Base-by-base conservation (phyloP, 2,329 filamentous ascomycete genomes). In the Fusarium pseudonygamai region DNA sequence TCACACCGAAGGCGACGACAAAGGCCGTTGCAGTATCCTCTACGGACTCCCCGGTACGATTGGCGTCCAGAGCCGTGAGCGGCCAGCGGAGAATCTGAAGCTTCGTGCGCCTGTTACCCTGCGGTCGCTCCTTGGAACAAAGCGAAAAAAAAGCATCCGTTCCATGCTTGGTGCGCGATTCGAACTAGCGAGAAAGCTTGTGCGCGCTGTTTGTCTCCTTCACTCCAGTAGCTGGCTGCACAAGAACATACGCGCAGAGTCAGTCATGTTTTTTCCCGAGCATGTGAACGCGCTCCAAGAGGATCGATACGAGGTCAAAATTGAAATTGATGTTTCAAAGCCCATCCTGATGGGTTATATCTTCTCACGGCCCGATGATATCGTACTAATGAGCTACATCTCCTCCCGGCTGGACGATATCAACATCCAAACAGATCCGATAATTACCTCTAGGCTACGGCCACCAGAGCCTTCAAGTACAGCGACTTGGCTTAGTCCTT, bases 401-500 rank as follows among this genome's bases (percentile, higher is more conserved):
- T 46, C 26, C 43, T 46, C 43, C 5, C 18, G 24, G 6, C 43
- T 24, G 13, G 32, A 32, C 13, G 13, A 46, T 7, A 22, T 46
- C 12, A 7, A 3, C 18, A 26, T 45, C 12, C 24, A 20, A 20
- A 14, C 11, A 6, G 13, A 6, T 36, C 15, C 15, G 28, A 28
- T 28, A 2, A 7, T 28, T 28, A 28, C 26, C 26, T 7, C 26
- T 28, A 28, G 26, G 26, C 26, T 28, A 28, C 26, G 26, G 26
- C 26, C 26, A 28, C 26, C 26, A 28, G 26, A 28, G 26, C 26
- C 26, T 28, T 28, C 26, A 28, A 28, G 28, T 30, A 30, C 32
- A 34, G 34, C 6, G 15, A 43, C 10, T 16, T 43, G 40, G 40
- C 0, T 0, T 43, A 43, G 10, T 24, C 3, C 10, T 0, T 4